These are phyloP conservation scores for Candida maltosa DNA, from an alignment of 805 yeast genomes.

Conservation along the genomic window DNA sequence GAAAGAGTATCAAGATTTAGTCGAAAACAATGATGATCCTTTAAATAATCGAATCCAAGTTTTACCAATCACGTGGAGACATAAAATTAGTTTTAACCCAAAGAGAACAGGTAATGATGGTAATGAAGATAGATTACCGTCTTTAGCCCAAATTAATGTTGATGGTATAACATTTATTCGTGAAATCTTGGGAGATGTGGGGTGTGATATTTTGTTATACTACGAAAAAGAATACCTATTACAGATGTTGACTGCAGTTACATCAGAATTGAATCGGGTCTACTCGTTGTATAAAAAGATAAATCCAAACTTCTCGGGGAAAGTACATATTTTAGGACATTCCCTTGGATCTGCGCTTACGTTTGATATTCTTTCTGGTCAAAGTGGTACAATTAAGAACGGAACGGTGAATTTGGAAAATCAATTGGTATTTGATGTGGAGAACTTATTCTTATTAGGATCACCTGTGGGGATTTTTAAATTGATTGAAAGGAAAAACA, in stretches of 20 bases:
- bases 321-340: slow-evolving; percentile 82
- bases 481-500: slow-evolving; percentile 59
- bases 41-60: slow-evolving; percentile 69
- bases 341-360: slow-evolving; percentile 85
- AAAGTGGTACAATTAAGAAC: slow-evolving; percentile 21
- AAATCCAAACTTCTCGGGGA: slow-evolving; percentile 73
- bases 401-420: slow-evolving; percentile 21
- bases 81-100: slow-evolving; percentile 61
- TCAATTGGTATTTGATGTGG: slow-evolving; percentile 67
- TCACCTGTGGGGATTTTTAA: slow-evolving; percentile 91
- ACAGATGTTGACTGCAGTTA: slow-evolving; percentile 61
- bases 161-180: slow-evolving; percentile 75
- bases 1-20: slow-evolving; percentile 32
- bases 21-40: slow-evolving; percentile 11
- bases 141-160: slow-evolving; percentile 67
- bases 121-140: slow-evolving; percentile 50
- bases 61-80: slow-evolving; percentile 89
- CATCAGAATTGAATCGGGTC: slow-evolving; percentile 57
- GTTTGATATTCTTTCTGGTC: slow-evolving; percentile 65
- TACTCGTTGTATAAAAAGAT: slow-evolving; percentile 54
- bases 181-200: slow-evolving; percentile 78
- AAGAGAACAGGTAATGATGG: slow-evolving; percentile 34
- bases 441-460: slow-evolving; percentile 76
- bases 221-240: slow-evolving; percentile 66
- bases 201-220: slow-evolving; percentile 75